Base-by-base conservation (phyloP, 495 filamentous ascomycete species). In the Hamigera avellanea region DNA sequence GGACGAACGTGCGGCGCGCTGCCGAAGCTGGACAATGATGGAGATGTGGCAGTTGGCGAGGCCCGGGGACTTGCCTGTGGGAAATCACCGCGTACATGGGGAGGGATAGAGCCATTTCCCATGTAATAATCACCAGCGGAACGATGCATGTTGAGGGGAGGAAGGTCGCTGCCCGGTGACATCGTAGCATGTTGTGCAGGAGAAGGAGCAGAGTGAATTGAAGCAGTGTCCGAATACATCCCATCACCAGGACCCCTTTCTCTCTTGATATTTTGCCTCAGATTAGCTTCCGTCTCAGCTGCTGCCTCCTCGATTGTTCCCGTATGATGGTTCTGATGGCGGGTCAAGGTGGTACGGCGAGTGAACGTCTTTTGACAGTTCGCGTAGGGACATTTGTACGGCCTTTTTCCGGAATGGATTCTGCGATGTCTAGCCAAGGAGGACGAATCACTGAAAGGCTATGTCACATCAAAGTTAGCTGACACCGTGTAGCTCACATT, bases 301-400 rank as follows among this genome's bases (percentile, higher is more conserved):
- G 84, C 86, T 6, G 91, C 83, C 53, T 98, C 91, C 52, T 95
- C 91, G 14, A 98, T 80, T 0, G 88, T 96, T 5, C 88, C 91
- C 19, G 84, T 91, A 50, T 98, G 91, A 39, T 93, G 84, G 40
- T 94, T 94, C 60, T 95, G 86, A 54, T 98, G 91, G 19, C 91
- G 77, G 6, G 93, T 98, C 41, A 98, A 62, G 0, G 91, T 98
- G 2, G 91, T 98, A 26, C 88, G 78, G 23, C 91, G 78, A 2
- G 91, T 98, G 54, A 98, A 98, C 0, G 93, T 98, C 71, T 98
- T 98, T 54, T 95, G 87, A 58, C 91, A 98, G 50, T 96, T 87
- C 10, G 85, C 87, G 49, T 89, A 98, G 1, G 89, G 89, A 57
- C 91, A 98, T 53, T 95, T 93, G 66, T 96, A 98, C 2, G 91